Evolutionary conservation across 2,329 filamentous ascomycete species (phyloP), one percentile per base, ranked within the genome.

Genomic region (Penicillium sp.): DNA sequence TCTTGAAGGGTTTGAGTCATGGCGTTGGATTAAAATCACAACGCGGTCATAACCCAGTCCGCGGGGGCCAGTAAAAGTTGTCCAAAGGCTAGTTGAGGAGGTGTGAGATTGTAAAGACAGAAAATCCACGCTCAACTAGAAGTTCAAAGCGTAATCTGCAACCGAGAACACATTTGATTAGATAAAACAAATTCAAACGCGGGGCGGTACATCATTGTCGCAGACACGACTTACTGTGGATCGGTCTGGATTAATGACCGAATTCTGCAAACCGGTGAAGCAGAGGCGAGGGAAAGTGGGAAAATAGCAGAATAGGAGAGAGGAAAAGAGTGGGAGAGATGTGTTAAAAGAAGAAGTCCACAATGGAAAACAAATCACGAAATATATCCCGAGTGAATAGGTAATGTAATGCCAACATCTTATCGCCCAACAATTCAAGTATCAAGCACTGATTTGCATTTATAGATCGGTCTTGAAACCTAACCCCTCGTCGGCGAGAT

Each of bases 1-100:
- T 66, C 55, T 39, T 65, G 59, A 19, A 69, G 56, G 44, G 68
- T 61, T 50, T 70, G 68, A 26, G 62, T 63, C 69, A 71, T 71
- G 46, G n/a, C 57, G 58, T 56, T 16, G 22, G 31, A 21, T 22
- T 43, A 26, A 37, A 44, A 44, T 35, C 50, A 45, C 55, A 53
- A 48, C 43, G 45, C 51, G 55, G 49, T 55, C 51, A 49, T 47
- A 35, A 51, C 43, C 37, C 50, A 51, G 54, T 53, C 29, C 42
- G 22, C 11, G 51, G 51, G 44, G 27, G 27, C 16, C 52, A 21
- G 37, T 54, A 49, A 42, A 42, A 24, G 44, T 44, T 50, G 44
- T 43, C 46, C 29, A 33, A 33, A 37, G 13, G 13, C 11, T 16
- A 31, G 47, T 22, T 24, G 5, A 49, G 47, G n/a, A 14, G 29